Evolutionary conservation across 2,329 filamentous ascomycete species (phyloP).

Genomic region (Aspergillus aculeatus): DNA sequence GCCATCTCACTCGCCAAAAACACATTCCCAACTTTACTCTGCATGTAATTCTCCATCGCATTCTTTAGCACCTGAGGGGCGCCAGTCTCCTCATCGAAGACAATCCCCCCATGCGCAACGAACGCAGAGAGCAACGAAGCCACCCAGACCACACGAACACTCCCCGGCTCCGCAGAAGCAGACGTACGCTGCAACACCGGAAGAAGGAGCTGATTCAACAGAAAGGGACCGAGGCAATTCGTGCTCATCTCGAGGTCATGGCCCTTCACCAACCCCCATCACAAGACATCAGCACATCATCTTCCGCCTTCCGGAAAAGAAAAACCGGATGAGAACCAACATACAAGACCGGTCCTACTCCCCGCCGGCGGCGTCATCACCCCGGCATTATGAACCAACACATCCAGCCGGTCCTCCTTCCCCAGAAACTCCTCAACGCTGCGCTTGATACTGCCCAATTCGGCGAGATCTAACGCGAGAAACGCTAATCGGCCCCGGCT

Average conservation of each 20-base stretch:
- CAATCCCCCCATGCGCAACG: constrained; percentile 18
- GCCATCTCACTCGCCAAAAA: constrained; percentile 32
- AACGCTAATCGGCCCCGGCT: too few relatives aligned
- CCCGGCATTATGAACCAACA: too few relatives aligned
- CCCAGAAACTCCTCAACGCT: too few relatives aligned
- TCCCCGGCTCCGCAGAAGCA: constrained; percentile 14
- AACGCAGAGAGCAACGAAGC: constrained; percentile 21
- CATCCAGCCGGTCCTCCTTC: too few relatives aligned
- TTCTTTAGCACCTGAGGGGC: background rate
- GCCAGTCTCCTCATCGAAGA: constrained; percentile 5
- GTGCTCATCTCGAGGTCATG: constrained; percentile 35
- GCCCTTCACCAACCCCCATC: constrained; percentile 28
- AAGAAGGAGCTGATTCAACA: constrained; percentile 41
- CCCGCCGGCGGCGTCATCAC: constrained; percentile 34
- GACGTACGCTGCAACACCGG: constrained; percentile 37
- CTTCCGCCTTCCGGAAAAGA: too few relatives aligned
- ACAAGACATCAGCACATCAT: too few relatives aligned
- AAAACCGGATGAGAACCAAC: too few relatives aligned
- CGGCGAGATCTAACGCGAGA: too few relatives aligned
- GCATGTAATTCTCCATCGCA: constrained; percentile 31
- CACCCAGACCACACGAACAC: constrained; percentile 39
- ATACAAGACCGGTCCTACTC: constrained; percentile 22
- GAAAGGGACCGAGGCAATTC: constrained; percentile 42
- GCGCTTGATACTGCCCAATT: too few relatives aligned
- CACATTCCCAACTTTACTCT: constrained; percentile 33